Evolutionary conservation across 768 basidiomycete species (phyloP), one percentile per base, ranked within the genome.

Genomic region (Suillus clintonianus): DNA sequence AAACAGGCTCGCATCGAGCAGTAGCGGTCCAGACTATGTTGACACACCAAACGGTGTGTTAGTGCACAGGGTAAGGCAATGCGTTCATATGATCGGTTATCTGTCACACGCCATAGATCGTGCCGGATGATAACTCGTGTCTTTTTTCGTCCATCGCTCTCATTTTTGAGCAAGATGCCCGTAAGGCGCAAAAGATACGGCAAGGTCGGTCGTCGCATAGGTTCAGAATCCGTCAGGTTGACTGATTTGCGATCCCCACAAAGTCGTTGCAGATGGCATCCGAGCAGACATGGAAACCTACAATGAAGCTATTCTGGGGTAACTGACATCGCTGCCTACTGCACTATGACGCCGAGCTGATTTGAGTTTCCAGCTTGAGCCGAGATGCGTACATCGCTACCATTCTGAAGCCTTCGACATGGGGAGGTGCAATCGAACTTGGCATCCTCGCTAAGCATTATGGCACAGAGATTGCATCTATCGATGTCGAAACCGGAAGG

Each of bases 41-140:
- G 78, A 82, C 47, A 85, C 82, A 5, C 85, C 86, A 53, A 87
- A 87, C 0, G 85, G 89, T 17, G 84, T 86, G 60, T 81, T 94
- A 19, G 77, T 94, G n/a, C 91, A 94, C 71, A 80, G 90, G 64
- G 93, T 92, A 71, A 32, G 24, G 54, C 30, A 41, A 14, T 43
- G 53, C 41, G 41, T 53, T n/a, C 32, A 14, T 15, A 7, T 1
- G 17, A 57, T 41, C 56, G 27, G 17, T 41, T 19, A 27, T 19
- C 11, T 56, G 45, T 32, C 62, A 48, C 36, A 32, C 19, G 27
- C 17, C 39, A 36, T 66, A 92, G 86, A 83, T 95, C 61, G 94
- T 97, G 19, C 96, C 95, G n/a, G 97, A 99, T 71, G 97, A 99
- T 77, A 99, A 99, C 70, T 92, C 94, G 1, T 99, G 97, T 75